Base-by-base conservation (phyloP, 2,329 filamentous ascomycete species). In the Hymenotorrendiella dingleyae region DNA sequence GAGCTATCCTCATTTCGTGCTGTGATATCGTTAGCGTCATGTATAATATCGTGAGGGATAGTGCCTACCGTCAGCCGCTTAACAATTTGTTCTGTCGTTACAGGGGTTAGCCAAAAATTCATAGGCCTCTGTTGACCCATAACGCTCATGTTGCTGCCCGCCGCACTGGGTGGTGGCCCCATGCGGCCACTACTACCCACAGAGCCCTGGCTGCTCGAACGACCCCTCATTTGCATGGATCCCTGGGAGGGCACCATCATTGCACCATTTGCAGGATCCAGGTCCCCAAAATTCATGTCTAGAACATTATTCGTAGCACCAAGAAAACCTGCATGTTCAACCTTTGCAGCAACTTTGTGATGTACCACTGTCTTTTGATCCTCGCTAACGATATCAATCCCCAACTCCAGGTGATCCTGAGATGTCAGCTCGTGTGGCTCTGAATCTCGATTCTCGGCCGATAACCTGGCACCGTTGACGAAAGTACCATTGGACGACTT, bases 401-500 rank as follows among this genome's bases (percentile, higher is more conserved):
- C 93, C 26, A 98, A 74, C 62, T 98, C 93, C 40, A 98, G 71
- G 50, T 93, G 87, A 61, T 98, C 93, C 53, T 88, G 83, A 46
- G 91, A 89, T 58, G 90, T 84, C 24, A 98, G 70, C 61, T 97
- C 91, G 61, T 96, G 88, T 0, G 93, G 90, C 48, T 97, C 93
- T 0, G 91, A 97, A 65, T 98, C 93, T 55, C 90, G 81, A 58
- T 96, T 98, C 63, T 98, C 93, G 41, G 82, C 86, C 2, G 93
- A 97, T 46, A 98, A 66, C 22, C 93, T 82, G 42, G 84, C 80
- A 16, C 89, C 89, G 58, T 98, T 98, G 54, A 98, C 91, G 64
- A 98, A 98, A 1, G 93, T 98, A 45, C 93, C 93, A 62, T 98
- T 98, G 29, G 93, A 98, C 0, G 93, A 97, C 66, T 97, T 98